Conservation (phyloP, 2,329 filamentous ascomycete genomes). For the Stachybotrys chartarum region DNA sequence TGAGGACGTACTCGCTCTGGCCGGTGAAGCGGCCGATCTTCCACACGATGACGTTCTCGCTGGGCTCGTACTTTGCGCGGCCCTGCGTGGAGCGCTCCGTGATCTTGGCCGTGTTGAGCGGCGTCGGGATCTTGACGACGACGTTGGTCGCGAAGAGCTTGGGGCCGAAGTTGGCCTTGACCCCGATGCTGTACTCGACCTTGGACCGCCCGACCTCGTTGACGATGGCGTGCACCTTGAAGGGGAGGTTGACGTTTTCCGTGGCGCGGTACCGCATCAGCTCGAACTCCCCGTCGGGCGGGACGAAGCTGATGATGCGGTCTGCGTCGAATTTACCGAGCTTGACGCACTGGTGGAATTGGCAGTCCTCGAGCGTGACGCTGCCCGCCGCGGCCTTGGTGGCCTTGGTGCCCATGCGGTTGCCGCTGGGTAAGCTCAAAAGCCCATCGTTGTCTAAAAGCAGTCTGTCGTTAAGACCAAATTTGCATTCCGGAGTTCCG, state of each 20-base stretch:
- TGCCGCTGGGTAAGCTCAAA: conserved; percentile 62
- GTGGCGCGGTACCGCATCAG: conserved; percentile 97
- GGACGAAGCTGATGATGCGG: conserved; percentile 93
- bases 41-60: conserved; percentile 98
- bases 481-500: conserved; percentile 97
- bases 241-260: conserved; percentile 96
- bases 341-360: conserved; percentile 98
- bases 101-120: conserved; percentile 91
- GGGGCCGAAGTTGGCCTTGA: conserved; percentile 91
- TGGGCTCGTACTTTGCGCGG: conserved; percentile 96
- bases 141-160: conserved; percentile 98
- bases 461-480: conserved; percentile 91
- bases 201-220: conserved; percentile 96
- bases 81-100: conserved; percentile 90
- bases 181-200: conserved; percentile 96
- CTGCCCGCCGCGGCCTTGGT: conserved; percentile 93
- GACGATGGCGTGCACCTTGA: conserved; percentile 98
- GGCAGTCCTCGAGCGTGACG: conserved; percentile 94
- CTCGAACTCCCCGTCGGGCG: conserved; percentile 96
- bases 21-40: conserved; percentile 98
- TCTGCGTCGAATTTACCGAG: conserved; percentile 95
- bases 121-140: conserved; percentile 86
- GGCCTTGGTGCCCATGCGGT: conserved; percentile 74
- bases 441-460: conserved; percentile 75
- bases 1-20: conserved; percentile 93